Evolutionary conservation across 2,329 filamentous ascomycete genomes (phyloP).

Genomic region (Ceratocystis cacaofunesta): DNA sequence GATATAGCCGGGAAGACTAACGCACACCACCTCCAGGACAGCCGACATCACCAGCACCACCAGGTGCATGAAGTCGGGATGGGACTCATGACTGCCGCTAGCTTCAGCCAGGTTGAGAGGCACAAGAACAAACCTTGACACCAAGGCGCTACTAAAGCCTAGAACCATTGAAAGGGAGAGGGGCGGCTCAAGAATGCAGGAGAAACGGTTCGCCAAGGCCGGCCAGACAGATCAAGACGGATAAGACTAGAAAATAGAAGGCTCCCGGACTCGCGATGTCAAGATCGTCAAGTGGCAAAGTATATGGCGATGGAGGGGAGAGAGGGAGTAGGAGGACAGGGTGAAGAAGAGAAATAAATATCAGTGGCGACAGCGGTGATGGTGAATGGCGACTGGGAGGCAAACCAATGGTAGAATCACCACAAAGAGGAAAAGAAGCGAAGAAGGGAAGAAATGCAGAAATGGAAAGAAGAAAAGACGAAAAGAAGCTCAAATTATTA

Average conservation of each 20-base stretch:
- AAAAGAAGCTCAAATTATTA: neutral
- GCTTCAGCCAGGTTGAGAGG: neutral
- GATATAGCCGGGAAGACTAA: conserved; percentile 86
- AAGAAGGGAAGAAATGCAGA: neutral
- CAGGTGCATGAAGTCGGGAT: conserved; percentile 54
- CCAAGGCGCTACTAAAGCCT: neutral
- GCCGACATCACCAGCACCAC: conserved; percentile 83
- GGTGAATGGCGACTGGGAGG: neutral
- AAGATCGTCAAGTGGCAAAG: neutral
- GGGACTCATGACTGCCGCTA: conserved; percentile 30
- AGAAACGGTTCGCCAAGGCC: neutral
- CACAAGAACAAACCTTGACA: neutral
- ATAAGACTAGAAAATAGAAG: neutral
- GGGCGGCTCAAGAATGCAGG: neutral
- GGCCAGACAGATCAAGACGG: neutral
- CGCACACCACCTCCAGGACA: conserved; percentile 86
- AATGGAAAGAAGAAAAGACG: neutral
- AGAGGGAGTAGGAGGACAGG: neutral
- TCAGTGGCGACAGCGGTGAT: neutral
- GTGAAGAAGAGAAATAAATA: neutral
- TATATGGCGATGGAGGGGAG: neutral
- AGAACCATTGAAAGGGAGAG: neutral
- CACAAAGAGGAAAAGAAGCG: neutral
- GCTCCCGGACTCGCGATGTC: neutral
- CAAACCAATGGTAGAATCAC: neutral